These are phyloP conservation scores for Ottelia alismoides DNA, from an alignment of 106 monocot species.

Conservation along the genomic window DNA sequence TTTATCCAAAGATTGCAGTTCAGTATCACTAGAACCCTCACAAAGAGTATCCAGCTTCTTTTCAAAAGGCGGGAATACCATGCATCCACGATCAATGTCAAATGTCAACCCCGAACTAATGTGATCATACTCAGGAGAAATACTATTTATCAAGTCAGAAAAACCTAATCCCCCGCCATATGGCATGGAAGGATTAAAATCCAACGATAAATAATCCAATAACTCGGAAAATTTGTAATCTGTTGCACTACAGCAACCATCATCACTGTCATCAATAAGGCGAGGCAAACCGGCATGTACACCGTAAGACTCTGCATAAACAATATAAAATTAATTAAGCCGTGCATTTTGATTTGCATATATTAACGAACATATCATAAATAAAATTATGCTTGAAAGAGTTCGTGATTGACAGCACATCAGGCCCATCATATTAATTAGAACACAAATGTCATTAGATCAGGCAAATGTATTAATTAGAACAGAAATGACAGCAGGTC, in stretches of 20 bases:
- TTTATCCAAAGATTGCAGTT: slow-evolving; percentile 26
- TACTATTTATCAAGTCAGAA: slow-evolving; percentile 17
- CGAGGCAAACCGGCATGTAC: slow-evolving; percentile 30
- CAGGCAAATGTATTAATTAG: too few relatives aligned
- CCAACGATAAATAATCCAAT: slow-evolving; percentile 36
- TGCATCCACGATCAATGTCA: slow-evolving; percentile 33
- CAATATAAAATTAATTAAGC: neutral
- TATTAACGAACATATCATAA: neutral
- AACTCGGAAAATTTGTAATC: slow-evolving; percentile 28
- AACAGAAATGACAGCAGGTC: too few relatives aligned
- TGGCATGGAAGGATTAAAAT: slow-evolving; percentile 21
- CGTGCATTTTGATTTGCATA: neutral
- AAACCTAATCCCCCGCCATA: slow-evolving; percentile 35
- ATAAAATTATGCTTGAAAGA: neutral
- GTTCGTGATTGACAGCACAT: neutral
- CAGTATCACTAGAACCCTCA: slow-evolving; percentile 20
- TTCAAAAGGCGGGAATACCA: slow-evolving; percentile 39
- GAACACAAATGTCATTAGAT: too few relatives aligned
- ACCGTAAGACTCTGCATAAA: slow-evolving; percentile 6
- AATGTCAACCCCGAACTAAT: slow-evolving; percentile 25
- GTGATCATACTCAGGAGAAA: slow-evolving; percentile 23
- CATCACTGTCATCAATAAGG: slow-evolving; percentile 44
- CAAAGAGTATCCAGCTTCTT: slow-evolving; percentile 10
- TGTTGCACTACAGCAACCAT: slow-evolving; percentile 21
- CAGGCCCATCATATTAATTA: too few relatives aligned